A percentile compares a stretch with the other conserved stretches of the same genome.
Evolutionary conservation across 768 basidiomycete genomes (phyloP).

Genomic region (Postia placenta): DNA sequence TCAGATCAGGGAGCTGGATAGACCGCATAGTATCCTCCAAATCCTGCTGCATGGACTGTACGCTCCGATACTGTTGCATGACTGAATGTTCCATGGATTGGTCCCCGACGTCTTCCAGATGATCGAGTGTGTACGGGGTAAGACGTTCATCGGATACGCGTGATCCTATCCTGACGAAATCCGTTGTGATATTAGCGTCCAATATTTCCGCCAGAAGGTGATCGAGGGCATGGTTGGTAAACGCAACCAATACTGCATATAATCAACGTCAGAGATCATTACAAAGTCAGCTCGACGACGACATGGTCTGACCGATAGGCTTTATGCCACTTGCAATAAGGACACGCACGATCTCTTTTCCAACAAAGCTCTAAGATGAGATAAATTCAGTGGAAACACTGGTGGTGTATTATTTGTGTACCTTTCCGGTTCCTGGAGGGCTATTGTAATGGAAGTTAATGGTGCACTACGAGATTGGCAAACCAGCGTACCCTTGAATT

Average conservation of each 20-base stretch:
- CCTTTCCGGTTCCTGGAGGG: conserved; percentile 78
- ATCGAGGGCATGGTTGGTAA: conserved; percentile 78
- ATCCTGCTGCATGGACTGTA: conserved; percentile 34
- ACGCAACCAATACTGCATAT: conserved; percentile 46
- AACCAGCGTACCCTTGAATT: conserved; percentile 62
- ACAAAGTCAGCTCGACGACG: no score
- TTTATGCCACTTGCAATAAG: conserved; percentile 43
- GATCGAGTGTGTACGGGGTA: conserved; percentile 53
- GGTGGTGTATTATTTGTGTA: conserved; percentile 16
- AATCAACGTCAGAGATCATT: not conserved
- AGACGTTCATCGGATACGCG: conserved; percentile 54
- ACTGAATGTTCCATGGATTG: conserved; percentile 34
- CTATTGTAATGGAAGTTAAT: conserved; percentile 24
- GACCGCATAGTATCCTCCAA: conserved; percentile 40
- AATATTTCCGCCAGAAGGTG: conserved; percentile 62
- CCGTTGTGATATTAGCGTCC: conserved; percentile 55
- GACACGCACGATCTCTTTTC: conserved; percentile 61
- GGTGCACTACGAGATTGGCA: no score
- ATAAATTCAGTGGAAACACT: not conserved
- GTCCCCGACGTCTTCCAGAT: conserved; percentile 42
- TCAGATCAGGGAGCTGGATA: not conserved
- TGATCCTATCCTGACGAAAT: conserved; percentile 65
- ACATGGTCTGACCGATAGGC: conserved; percentile 2
- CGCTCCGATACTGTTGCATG: conserved; percentile 31
- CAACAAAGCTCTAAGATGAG: conserved; percentile 50